Base-by-base conservation (phyloP, 2,329 filamentous ascomycete genomes). In the Botrytis galanthina region DNA sequence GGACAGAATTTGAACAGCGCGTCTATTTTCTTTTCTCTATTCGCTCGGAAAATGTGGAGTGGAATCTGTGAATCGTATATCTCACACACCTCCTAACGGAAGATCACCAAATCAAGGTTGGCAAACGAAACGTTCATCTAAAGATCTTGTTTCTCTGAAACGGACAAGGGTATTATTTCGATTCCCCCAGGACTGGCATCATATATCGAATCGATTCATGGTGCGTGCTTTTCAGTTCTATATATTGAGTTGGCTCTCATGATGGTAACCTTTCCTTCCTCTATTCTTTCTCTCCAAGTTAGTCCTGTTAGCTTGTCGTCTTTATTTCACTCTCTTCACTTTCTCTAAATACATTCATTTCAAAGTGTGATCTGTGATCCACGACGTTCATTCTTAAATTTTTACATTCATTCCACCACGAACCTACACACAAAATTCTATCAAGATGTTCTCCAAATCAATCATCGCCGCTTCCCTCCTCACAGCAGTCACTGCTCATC, bases 401-500 rank as follows among this genome's bases (percentile, higher is more conserved):
- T 73, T 73, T 12, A 68, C 76, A n/a, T 79, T 76, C 76, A 77
- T 77, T 42, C 74, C 60, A n/a, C 22, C 26, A 62, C 20, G 26
- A 3, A n/a, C 10, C 12, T 26, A 16, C 16, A 60, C n/a, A 29
- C 29, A 72, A 51, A 32, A 39, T 54, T 4, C 16, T 22, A 39
- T 72, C 73, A 79, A 76, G 20, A 82, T 81, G 81, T 73, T 79
- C 48, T 75, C 62, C 61, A 79, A 76, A 68, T 74, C 76, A 51
- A 61, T 77, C 62, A 46, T 80, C 66, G 59, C 75, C 60, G 73
- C 73, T 48, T 79, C 78, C n/a, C 73, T 82, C 32, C 39, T 79
- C 64, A 75, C 77, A 29, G 75, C 75, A 26, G 80, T 78, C 46
- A 79, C 79, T 59, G 82, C 82, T 54, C 82, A 84, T 75, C 83